These are phyloP conservation scores for Pyrus communis DNA, from an alignment of 306 rosid genomes.

Conservation along the genomic window DNA sequence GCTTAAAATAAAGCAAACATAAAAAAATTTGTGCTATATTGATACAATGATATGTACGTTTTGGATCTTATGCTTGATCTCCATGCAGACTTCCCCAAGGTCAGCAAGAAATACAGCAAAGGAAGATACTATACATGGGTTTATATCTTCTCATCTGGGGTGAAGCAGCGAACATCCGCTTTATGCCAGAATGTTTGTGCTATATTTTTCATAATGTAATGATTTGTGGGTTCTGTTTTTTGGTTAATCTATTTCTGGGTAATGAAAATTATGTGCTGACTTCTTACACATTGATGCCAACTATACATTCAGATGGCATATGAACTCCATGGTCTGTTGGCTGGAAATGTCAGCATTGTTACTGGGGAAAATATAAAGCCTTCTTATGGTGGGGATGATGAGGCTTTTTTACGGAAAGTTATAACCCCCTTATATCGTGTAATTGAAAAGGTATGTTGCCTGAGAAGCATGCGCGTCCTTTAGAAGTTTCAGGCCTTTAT, in stretches of 20 bases:
- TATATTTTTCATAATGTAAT: conserved; percentile 85
- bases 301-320: conserved; percentile 72
- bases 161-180: conserved; percentile 84
- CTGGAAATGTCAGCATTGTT: conserved; percentile 97
- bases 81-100: conserved; percentile 77
- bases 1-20: too few relatives aligned
- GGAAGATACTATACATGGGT: conserved; percentile 94
- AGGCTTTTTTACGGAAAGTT: conserved; percentile 89
- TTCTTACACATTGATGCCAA: conserved; percentile 18
- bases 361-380: conserved; percentile 99
- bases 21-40: too few relatives aligned
- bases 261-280: background rate
- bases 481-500: conserved; percentile 15
- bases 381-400: conserved; percentile 97
- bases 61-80: conserved; percentile 9
- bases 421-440: conserved; percentile 76
- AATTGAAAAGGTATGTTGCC: conserved; percentile 54
- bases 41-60: background rate
- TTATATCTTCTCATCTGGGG: conserved; percentile 95
- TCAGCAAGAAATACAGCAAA: conserved; percentile 73
- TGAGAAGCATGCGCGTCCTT: conserved; percentile 9
- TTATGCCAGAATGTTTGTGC: conserved; percentile 95
- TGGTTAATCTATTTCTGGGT: conserved; percentile 6
- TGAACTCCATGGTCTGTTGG: conserved; percentile 92
- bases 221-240: conserved; percentile 13